phyloP scores from a whole-genome alignment of 495 filamentous ascomycete species.

The Aspergillus saccharolyticus region DNA sequence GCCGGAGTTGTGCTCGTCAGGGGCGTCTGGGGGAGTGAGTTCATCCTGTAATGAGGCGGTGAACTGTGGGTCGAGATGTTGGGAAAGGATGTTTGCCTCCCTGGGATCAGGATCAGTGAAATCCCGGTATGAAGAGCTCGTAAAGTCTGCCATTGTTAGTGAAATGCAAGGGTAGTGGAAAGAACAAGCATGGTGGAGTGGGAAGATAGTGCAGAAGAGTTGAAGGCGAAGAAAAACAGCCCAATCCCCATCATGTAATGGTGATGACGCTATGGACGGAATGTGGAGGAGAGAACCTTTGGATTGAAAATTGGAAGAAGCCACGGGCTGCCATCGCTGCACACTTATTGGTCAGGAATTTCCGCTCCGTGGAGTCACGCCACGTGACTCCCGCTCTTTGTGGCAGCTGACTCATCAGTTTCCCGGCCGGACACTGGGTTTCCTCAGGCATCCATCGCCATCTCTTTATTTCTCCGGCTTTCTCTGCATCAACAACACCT shows the following conservation, averaged over 20 bases:
- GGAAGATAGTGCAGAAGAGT: not conserved
- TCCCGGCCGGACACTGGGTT: not conserved
- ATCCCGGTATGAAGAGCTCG: constrained; percentile 1
- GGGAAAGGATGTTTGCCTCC: constrained; percentile 32
- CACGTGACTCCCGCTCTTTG: not conserved
- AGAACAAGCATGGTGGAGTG: not conserved
- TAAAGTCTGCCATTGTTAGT: constrained; percentile 4
- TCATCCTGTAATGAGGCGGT: constrained; percentile 23
- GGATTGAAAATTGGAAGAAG: not conserved
- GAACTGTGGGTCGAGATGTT: constrained; percentile 38
- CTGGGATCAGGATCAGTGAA: constrained; percentile 6
- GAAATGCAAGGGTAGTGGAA: not conserved
- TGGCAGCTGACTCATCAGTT: not conserved
- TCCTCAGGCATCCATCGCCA: not conserved
- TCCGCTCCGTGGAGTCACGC: not conserved
- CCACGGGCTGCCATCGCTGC: not conserved
- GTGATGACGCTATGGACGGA: not conserved
- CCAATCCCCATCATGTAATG: not conserved
- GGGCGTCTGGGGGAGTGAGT: not conserved
- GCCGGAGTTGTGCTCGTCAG: not conserved
- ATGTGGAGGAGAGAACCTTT: no score
- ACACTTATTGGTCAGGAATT: not conserved
- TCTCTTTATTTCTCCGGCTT: not conserved
- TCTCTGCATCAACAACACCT: not conserved
- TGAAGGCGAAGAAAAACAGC: not conserved